A percentile compares a stretch with the other conserved stretches of the same genome.
phyloP scores from a whole-genome alignment of 768 basidiomycete species.

The Amanita phalloides region DNA sequence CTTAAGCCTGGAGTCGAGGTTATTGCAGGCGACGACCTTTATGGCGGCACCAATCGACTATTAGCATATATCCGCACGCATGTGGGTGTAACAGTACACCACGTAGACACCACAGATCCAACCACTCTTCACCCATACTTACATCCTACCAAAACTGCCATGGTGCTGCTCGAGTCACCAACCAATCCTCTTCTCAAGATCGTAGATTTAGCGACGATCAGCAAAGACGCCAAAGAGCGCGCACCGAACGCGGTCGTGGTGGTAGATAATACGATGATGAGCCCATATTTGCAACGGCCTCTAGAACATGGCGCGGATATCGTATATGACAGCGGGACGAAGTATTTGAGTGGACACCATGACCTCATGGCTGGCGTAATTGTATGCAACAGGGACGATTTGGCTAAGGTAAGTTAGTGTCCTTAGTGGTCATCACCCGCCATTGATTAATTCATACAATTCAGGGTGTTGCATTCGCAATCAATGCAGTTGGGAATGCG shows the following conservation, averaged over 20 bases:
- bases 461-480: slow-evolving; percentile 80
- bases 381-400: slow-evolving; percentile 82
- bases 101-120: slow-evolving; percentile 86
- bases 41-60: slow-evolving; percentile 95
- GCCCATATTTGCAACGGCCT: slow-evolving; percentile 91
- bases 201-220: slow-evolving; percentile 78
- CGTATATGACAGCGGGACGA: slow-evolving; percentile 96
- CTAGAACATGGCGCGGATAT: slow-evolving; percentile 94
- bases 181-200: slow-evolving; percentile 97
- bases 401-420: slow-evolving; percentile 58
- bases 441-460: slow-evolving; percentile 5
- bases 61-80: slow-evolving; percentile 82
- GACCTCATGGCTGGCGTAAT: slow-evolving; percentile 98
- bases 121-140: slow-evolving; percentile 51
- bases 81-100: slow-evolving; percentile 81
- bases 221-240: slow-evolving; percentile 71
- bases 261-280: slow-evolving; percentile 99
- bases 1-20: slow-evolving; percentile 95
- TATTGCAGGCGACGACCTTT: slow-evolving; percentile 94
- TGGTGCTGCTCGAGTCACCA: slow-evolving; percentile 96
- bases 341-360: slow-evolving; percentile 96
- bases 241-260: slow-evolving; percentile 76
- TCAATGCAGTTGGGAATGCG: slow-evolving; percentile 91
- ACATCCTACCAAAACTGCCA: slow-evolving; percentile 65
- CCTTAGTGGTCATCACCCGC: not conserved